phyloP scores from a whole-genome alignment of 2,329 filamentous ascomycete genomes.

The Paecilomyces formosus region DNA sequence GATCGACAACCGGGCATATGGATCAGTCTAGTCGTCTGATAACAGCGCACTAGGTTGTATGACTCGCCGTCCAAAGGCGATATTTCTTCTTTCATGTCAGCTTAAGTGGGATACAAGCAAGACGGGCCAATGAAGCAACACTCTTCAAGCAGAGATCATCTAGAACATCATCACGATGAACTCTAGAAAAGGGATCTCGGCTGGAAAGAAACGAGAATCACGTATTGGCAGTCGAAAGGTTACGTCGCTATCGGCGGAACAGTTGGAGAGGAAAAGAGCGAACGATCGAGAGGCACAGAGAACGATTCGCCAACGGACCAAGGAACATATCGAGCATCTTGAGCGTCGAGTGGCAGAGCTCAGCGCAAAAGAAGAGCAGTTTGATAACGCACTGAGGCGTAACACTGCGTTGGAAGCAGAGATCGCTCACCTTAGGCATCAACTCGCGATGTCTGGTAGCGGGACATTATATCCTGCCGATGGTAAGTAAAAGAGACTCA shows the following conservation, averaged over 20 bases:
- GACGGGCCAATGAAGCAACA: not conserved
- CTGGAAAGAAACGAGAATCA: constrained; percentile 33
- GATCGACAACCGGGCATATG: not conserved
- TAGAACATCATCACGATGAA: constrained; percentile 12
- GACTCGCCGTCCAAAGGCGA: not conserved
- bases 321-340: constrained; percentile 52
- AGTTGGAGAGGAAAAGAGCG: constrained; percentile 52
- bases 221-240: constrained; percentile 52
- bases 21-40: not conserved
- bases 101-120: not conserved
- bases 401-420: constrained; percentile 50
- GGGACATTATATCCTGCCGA: constrained; percentile 6
- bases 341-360: constrained; percentile 49
- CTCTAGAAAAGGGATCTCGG: constrained; percentile 12
- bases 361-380: constrained; percentile 42
- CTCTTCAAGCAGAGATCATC: not conserved
- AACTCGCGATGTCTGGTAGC: constrained; percentile 30
- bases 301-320: constrained; percentile 52
- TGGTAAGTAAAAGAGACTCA: not conserved
- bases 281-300: constrained; percentile 55
- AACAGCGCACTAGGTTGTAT: not conserved
- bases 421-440: constrained; percentile 44
- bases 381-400: constrained; percentile 45
- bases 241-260: constrained; percentile 49
- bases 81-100: not conserved